Conservation (phyloP, 257 asterid species). For the Vinca minor region DNA sequence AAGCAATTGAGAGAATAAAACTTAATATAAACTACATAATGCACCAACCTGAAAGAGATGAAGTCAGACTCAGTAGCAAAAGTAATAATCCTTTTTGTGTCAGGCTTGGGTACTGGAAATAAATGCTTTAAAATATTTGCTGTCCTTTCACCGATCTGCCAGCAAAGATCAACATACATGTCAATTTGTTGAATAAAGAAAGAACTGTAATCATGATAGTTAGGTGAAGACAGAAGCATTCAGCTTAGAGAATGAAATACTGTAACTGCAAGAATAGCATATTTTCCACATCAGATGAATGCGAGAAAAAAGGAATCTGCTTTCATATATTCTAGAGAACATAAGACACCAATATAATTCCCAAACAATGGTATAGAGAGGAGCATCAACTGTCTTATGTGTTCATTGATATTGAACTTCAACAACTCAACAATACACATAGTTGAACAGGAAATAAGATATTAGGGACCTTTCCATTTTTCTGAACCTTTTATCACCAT, state of each 20-base stretch:
- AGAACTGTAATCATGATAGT: neutral
- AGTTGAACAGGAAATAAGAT: neutral
- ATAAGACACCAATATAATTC: neutral
- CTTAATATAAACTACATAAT: neutral
- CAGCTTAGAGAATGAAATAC: neutral
- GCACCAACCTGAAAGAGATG: conserved; percentile 79
- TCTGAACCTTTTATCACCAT: neutral
- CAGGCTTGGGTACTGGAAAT: conserved; percentile 93
- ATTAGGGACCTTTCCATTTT: neutral
- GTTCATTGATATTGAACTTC: neutral
- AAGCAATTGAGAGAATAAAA: neutral
- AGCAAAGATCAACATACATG: conserved; percentile 20
- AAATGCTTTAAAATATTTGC: conserved; percentile 75
- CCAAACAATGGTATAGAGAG: neutral
- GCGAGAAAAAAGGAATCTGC: neutral
- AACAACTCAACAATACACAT: neutral
- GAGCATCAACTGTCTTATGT: neutral
- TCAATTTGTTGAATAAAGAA: neutral
- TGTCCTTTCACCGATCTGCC: conserved; percentile 80
- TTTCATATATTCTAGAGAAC: conserved; percentile 1
- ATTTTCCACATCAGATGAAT: no score
- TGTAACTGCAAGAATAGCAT: neutral
- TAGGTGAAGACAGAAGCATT: neutral
- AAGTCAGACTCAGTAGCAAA: conserved; percentile 71
- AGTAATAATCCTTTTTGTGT: conserved; percentile 74